Evolutionary conservation across 169 alveolate species (phyloP).

Genomic region (Perkinsus olseni): DNA sequence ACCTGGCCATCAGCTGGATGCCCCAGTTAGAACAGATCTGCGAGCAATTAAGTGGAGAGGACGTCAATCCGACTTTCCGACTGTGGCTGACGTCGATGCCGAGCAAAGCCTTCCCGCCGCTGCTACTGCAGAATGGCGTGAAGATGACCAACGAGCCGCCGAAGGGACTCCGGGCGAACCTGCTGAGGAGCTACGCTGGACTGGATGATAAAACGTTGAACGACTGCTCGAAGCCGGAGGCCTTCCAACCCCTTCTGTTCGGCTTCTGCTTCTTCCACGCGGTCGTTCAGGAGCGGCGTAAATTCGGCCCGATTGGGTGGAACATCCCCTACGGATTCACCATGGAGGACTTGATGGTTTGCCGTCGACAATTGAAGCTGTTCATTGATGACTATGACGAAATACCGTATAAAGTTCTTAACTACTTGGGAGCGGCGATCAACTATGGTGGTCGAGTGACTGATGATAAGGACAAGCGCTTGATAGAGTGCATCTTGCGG

Average conservation of each 20-base stretch:
- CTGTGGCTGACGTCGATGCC: slow-evolving; percentile 86
- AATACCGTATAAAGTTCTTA: slow-evolving; percentile 73
- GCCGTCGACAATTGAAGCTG: slow-evolving; percentile 65
- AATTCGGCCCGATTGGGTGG: slow-evolving; percentile 90
- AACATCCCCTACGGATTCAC: slow-evolving; percentile 78
- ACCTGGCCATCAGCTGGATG: slow-evolving; percentile 73
- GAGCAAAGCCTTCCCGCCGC: slow-evolving; percentile 75
- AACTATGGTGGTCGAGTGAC: slow-evolving; percentile 90
- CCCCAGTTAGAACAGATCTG: slow-evolving; percentile 69
- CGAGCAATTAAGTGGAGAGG: slow-evolving; percentile 69
- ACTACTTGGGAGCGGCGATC: slow-evolving; percentile 75
- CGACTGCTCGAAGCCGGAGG: slow-evolving; percentile 71
- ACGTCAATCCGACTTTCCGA: slow-evolving; percentile 71
- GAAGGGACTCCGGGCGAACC: slow-evolving; percentile 67
- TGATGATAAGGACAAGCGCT: slow-evolving; percentile 78
- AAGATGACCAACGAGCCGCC: slow-evolving; percentile 84
- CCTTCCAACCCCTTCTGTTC: slow-evolving; percentile 69
- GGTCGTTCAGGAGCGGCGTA: slow-evolving; percentile 80
- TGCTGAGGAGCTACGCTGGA: slow-evolving; percentile 60
- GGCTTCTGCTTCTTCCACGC: slow-evolving; percentile 93
- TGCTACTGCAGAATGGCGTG: slow-evolving; percentile 74
- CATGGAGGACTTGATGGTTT: slow-evolving; percentile 72
- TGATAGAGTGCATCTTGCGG: slow-evolving; percentile 55
- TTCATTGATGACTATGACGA: slow-evolving; percentile 73
- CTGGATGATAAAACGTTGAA: slow-evolving; percentile 65